Percentiles rank a stretch among this genome's conserved stretches.
Evolutionary conservation across 2,329 filamentous ascomycete species (phyloP).

Genomic region (Aspergillus tanneri): DNA sequence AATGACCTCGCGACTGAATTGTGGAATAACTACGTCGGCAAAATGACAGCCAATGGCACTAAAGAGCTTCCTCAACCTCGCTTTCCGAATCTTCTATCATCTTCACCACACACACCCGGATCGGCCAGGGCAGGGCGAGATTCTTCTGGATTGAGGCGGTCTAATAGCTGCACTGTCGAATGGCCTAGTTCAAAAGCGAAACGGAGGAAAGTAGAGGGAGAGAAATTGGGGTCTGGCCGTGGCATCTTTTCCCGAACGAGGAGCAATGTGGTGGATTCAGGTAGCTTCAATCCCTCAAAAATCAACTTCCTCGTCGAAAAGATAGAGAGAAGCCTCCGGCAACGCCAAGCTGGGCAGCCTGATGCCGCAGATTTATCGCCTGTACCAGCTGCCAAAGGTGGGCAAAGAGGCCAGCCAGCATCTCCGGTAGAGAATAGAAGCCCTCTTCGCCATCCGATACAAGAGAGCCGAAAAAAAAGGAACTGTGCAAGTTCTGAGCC

Average conservation of each 20-base stretch:
- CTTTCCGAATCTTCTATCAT: conserved; percentile 65
- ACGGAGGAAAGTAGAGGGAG: conserved; percentile 59
- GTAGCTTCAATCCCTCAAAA: conserved; percentile 45
- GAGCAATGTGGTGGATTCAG: conserved; percentile 40
- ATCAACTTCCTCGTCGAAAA: conserved; percentile 64
- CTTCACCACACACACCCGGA: conserved; percentile 65
- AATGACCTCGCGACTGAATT: conserved; percentile 71
- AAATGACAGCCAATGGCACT: conserved; percentile 46
- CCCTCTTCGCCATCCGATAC: neutral
- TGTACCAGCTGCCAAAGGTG: conserved; percentile 35
- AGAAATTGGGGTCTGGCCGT: conserved; percentile 48
- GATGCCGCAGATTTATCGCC: conserved; percentile 47
- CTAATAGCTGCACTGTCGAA: conserved; percentile 67
- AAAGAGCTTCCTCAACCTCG: conserved; percentile 55
- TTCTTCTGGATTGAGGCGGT: conserved; percentile 57
- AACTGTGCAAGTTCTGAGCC: conserved; percentile 4
- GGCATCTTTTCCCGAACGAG: conserved; percentile 44
- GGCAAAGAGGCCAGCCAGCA: conserved; percentile 30
- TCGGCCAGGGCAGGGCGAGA: conserved; percentile 45
- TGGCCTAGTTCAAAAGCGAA: conserved; percentile 65
- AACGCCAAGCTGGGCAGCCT: conserved; percentile 27
- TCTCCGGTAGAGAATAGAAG: conserved; percentile 30
- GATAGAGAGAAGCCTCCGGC: conserved; percentile 55
- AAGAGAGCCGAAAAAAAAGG: neutral
- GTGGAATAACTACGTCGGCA: conserved; percentile 71